Percentiles rank a stretch among this genome's conserved stretches.
Evolutionary conservation across 2,329 filamentous ascomycete species (phyloP).

Genomic region (Pseudocercospora fuligena): DNA sequence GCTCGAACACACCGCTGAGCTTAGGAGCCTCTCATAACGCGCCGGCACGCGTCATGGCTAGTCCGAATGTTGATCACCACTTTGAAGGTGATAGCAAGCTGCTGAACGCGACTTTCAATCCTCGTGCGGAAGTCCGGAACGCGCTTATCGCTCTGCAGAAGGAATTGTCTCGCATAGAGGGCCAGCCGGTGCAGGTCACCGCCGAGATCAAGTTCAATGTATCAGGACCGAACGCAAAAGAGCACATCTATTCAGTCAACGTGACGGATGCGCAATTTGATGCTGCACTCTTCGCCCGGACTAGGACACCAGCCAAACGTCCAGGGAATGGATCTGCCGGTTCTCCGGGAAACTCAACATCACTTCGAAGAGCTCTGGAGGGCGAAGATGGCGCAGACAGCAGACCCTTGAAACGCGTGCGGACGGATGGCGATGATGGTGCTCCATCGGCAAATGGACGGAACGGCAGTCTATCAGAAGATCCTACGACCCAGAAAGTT

Average conservation of each 20-base stretch:
- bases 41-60: conserved; percentile 17
- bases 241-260: conserved; percentile 31
- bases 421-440: conserved; percentile 22
- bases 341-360: conserved; percentile 13
- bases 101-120: conserved; percentile 29
- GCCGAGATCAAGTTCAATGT: conserved; percentile 33
- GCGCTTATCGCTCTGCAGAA: conserved; percentile 30
- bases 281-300: conserved; percentile 23
- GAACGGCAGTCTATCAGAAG: conserved; percentile 23
- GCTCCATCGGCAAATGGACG: conserved; percentile 6
- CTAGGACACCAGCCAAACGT: conserved; percentile 15
- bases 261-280: conserved; percentile 30
- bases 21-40: conserved; percentile 1
- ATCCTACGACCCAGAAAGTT: conserved; percentile 20
- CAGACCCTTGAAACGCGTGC: conserved; percentile 27
- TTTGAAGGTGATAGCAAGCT: conserved; percentile 34
- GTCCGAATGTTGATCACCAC: conserved; percentile 29
- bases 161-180: conserved; percentile 27
- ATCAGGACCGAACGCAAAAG: conserved; percentile 21
- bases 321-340: conserved; percentile 13
- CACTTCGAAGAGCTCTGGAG: neutral
- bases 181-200: conserved; percentile 26
- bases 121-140: conserved; percentile 30
- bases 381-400: conserved; percentile 12
- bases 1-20: neutral